Percentiles rank a stretch among this genome's conserved stretches.
Conservation (phyloP, 805 yeast genomes). For the Ogataea philodendri region DNA sequence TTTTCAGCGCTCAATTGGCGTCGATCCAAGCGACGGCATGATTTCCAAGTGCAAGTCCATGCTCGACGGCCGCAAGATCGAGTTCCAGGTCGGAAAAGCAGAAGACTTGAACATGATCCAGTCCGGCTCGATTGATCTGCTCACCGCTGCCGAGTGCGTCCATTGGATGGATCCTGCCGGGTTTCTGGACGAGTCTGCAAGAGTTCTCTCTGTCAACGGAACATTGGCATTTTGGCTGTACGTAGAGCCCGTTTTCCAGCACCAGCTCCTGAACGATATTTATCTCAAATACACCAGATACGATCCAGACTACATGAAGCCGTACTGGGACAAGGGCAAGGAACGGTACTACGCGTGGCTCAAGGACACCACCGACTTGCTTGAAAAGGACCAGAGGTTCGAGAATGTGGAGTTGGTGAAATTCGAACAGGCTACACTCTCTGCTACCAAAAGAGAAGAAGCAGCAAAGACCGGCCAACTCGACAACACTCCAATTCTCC, state of each 20-base stretch:
- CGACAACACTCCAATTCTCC: slow-evolving; percentile 18
- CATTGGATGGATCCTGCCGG: slow-evolving; percentile 68
- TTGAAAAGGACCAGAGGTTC: slow-evolving; percentile 29
- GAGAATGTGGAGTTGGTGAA: slow-evolving; percentile 24
- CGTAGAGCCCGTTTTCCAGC: slow-evolving; percentile 56
- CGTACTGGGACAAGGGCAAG: slow-evolving; percentile 47
- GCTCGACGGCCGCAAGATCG: slow-evolving; percentile 11
- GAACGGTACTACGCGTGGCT: slow-evolving; percentile 36
- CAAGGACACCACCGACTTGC: slow-evolving; percentile 14
- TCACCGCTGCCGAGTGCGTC: slow-evolving; percentile 74
- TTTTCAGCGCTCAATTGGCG: slow-evolving; percentile 55
- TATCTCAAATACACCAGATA: slow-evolving; percentile 50
- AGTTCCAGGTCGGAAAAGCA: slow-evolving; percentile 24
- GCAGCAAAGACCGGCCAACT: slow-evolving; percentile 1
- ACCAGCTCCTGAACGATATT: slow-evolving; percentile 51
- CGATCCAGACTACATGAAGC: slow-evolving; percentile 48
- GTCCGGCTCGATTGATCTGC: slow-evolving; percentile 47
- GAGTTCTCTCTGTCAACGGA: slow-evolving; percentile 55
- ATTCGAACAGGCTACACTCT: slow-evolving; percentile 15
- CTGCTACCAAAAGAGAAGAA: background rate
- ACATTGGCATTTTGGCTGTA: slow-evolving; percentile 78
- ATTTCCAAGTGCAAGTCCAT: slow-evolving; percentile 40
- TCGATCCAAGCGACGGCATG: slow-evolving; percentile 62
- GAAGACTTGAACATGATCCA: slow-evolving; percentile 29
- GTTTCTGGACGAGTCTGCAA: slow-evolving; percentile 38